Conservation (phyloP, 352 stramenopile species). For the Albugo laibachii region DNA sequence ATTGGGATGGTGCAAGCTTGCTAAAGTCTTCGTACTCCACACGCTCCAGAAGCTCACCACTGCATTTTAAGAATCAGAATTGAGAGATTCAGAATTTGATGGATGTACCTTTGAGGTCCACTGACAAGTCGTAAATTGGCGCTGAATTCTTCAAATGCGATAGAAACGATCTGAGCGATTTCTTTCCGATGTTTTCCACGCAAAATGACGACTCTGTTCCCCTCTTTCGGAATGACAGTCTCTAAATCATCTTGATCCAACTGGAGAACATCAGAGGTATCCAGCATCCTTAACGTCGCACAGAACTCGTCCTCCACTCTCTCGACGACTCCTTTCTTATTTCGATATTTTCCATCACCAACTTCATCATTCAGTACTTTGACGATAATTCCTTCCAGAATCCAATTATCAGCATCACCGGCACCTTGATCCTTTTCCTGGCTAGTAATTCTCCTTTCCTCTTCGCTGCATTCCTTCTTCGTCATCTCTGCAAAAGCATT, state of each 20-base stretch:
- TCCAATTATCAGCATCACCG: slow-evolving; percentile 62
- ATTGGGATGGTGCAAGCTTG: slow-evolving; percentile 22
- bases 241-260: slow-evolving; percentile 81
- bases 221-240: slow-evolving; percentile 71
- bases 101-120: slow-evolving; percentile 23
- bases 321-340: slow-evolving; percentile 66
- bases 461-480: slow-evolving; percentile 1
- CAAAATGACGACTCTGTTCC: slow-evolving; percentile 49
- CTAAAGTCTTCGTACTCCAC: slow-evolving; percentile 79
- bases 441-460: slow-evolving; percentile 1
- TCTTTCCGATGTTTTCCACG: slow-evolving; percentile 38
- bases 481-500: background rate
- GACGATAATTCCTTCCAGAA: slow-evolving; percentile 81
- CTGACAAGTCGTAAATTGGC: slow-evolving; percentile 42
- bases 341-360: slow-evolving; percentile 74
- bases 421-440: background rate
- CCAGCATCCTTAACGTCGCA: slow-evolving; percentile 61
- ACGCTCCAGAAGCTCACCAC: slow-evolving; percentile 35
- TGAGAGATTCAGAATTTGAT: background rate
- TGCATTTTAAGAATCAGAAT: slow-evolving; percentile 4
- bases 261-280: slow-evolving; percentile 58
- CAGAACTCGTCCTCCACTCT: slow-evolving; percentile 65
- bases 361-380: slow-evolving; percentile 89
- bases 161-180: slow-evolving; percentile 44
- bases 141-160: slow-evolving; percentile 43